phyloP scores from a whole-genome alignment of 305 asterid species.

The Coffea humblotiana region DNA sequence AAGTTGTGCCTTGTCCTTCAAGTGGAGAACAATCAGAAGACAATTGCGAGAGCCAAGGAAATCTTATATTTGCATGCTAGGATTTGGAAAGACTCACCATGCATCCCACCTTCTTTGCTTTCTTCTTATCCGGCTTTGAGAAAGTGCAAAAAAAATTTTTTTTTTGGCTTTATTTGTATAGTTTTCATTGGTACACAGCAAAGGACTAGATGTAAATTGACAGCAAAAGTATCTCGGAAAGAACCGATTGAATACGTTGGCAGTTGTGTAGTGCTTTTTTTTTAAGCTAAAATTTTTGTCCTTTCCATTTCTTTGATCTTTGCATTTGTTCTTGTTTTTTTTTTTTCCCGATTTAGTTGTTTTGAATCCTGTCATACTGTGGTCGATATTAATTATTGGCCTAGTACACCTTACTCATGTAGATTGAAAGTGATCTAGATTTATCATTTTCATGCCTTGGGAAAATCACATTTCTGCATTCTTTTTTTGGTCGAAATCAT shows the following conservation, averaged over 20 bases:
- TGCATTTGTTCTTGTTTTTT: neutral
- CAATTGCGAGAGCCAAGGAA: conserved; percentile 53
- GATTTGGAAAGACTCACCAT: conserved; percentile 63
- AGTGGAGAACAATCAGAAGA: conserved; percentile 45
- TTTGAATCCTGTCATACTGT: neutral
- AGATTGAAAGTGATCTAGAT: neutral
- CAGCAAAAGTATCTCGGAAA: neutral
- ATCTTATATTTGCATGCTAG: conserved; percentile 56
- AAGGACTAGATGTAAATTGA: neutral
- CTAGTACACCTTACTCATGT: neutral
- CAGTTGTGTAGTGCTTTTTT: neutral
- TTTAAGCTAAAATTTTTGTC: neutral
- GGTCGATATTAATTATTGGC: neutral
- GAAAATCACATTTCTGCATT: neutral
- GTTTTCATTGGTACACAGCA: neutral
- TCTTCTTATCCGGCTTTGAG: conserved; percentile 44
- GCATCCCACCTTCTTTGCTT: conserved; percentile 54
- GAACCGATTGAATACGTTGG: neutral
- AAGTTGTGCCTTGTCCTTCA: conserved; percentile 80
- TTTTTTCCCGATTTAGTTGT: neutral
- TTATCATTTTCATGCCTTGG: neutral
- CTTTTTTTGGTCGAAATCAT: neutral
- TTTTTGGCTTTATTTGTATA: neutral
- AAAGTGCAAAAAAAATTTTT: neutral
- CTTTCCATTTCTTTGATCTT: neutral